phyloP scores from a whole-genome alignment of 169 alveolate genomes.

The Plasmodium ovale region DNA sequence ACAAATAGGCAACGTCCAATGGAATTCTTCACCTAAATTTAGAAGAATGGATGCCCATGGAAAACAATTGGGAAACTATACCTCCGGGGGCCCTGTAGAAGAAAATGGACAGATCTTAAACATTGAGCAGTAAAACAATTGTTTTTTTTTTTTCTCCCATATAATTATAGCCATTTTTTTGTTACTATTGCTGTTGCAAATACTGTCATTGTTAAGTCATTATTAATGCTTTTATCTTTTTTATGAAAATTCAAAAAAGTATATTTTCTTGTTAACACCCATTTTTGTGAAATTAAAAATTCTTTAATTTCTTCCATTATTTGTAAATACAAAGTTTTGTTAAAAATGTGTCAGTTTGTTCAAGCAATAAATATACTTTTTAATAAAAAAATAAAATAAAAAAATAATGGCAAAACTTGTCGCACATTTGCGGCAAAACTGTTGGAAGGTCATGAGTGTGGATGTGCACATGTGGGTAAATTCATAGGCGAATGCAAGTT shows the following conservation, averaged over 20 bases:
- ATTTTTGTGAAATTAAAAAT: not conserved
- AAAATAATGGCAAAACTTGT: conserved; percentile 3
- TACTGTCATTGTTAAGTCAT: no score
- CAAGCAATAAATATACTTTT: not conserved
- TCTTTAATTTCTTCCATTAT: no score
- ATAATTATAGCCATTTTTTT: not conserved
- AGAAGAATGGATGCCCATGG: not conserved
- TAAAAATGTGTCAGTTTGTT: conserved; percentile 28
- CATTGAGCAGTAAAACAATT: conserved; percentile 21
- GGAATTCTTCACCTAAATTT: conserved; percentile 12
- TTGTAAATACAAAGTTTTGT: conserved; percentile 47
- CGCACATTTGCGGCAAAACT: no score
- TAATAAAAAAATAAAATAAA: conserved; percentile 35
- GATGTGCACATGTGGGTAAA: no score
- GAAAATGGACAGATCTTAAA: conserved; percentile 48
- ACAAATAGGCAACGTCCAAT: conserved; percentile 35
- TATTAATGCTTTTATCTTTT: conserved; percentile 17
- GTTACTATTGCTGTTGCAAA: no score
- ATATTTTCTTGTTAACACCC: not conserved
- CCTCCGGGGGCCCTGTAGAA: conserved; percentile 63
- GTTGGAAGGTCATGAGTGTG: no score
- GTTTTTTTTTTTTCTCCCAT: not conserved
- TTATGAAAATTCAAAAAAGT: not conserved
- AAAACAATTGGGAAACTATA: not conserved
- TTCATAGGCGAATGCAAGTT: no score